Conservation (phyloP, 768 basidiomycete genomes). For the Coprinopsis strossmayeri region DNA sequence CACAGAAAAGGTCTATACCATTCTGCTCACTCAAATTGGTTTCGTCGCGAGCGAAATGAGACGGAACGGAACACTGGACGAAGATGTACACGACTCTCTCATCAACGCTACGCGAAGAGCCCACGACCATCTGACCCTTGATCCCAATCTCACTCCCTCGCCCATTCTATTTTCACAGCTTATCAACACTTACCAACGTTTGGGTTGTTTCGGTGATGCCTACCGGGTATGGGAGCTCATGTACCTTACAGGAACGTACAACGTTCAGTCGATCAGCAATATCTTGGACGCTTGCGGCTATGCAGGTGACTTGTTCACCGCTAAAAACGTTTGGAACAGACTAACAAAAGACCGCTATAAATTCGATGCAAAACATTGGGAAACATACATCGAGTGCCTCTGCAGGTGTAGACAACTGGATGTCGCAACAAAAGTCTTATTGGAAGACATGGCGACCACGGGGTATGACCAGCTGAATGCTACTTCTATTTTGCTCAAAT, state of each 20-base stretch:
- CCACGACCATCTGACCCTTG: conserved; percentile 74
- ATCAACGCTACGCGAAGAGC: conserved; percentile 50
- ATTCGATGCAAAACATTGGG: conserved; percentile 69
- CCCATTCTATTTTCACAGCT: conserved; percentile 70
- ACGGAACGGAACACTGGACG: conserved; percentile 11
- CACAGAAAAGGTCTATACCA: conserved; percentile 57
- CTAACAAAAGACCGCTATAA: conserved; percentile 41
- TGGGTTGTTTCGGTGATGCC: conserved; percentile 63
- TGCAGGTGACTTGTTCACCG: conserved; percentile 43
- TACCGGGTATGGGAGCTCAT: conserved; percentile 78
- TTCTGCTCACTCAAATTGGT: conserved; percentile 53
- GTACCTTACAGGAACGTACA: conserved; percentile 49
- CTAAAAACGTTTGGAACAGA: conserved; percentile 47
- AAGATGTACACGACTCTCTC: conserved; percentile 26
- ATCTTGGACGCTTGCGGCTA: conserved; percentile 81
- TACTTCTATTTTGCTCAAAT: conserved; percentile 47
- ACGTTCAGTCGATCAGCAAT: conserved; percentile 68
- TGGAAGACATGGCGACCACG: conserved; percentile 54
- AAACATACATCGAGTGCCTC: conserved; percentile 81
- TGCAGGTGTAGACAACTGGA: conserved; percentile 61
- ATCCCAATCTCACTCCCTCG: conserved; percentile 70
- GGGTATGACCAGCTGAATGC: conserved; percentile 42
- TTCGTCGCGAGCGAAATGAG: conserved; percentile 31
- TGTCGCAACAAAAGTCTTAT: conserved; percentile 60
- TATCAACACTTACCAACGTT: conserved; percentile 85